Evolutionary conservation across 306 rosid species (phyloP).

Genomic region (Cyclanthera cordifolia): DNA sequence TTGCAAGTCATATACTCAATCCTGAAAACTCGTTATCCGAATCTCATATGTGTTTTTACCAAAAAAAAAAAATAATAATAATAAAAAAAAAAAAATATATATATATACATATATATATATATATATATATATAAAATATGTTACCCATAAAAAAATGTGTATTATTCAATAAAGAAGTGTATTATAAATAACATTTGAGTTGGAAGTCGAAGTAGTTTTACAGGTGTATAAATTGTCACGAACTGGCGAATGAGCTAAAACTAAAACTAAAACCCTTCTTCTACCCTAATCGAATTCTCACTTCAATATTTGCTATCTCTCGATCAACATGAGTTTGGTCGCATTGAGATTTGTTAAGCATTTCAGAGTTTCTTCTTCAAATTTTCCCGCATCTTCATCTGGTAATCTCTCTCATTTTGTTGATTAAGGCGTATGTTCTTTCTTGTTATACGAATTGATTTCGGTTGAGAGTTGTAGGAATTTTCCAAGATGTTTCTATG

Average conservation of each 20-base stretch:
- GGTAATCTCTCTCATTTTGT: constrained; percentile 26
- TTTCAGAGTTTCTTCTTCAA: constrained; percentile 29
- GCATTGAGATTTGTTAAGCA: constrained; percentile 36
- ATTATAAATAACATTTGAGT: too few relatives aligned
- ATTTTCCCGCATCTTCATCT: constrained; percentile 22
- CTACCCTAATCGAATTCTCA: constrained; percentile 4
- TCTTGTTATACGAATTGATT: background rate
- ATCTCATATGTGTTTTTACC: too few relatives aligned
- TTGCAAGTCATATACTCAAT: too few relatives aligned
- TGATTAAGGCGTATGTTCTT: background rate
- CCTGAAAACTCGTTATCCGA: too few relatives aligned
- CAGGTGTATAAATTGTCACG: too few relatives aligned
- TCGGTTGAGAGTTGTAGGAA: background rate
- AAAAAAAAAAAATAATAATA: too few relatives aligned
- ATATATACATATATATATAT: too few relatives aligned
- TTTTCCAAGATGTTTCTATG: background rate
- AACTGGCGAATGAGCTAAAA: background rate
- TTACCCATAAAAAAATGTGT: too few relatives aligned
- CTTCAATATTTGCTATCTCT: background rate
- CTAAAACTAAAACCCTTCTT: constrained; percentile 23
- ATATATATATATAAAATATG: too few relatives aligned
- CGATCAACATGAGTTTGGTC: constrained; percentile 38
- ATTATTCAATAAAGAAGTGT: too few relatives aligned
- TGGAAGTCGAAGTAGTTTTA: too few relatives aligned
- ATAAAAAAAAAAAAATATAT: too few relatives aligned